Base-by-base conservation (phyloP, 2,329 filamentous ascomycete genomes). In the Epichloe amarillans region DNA sequence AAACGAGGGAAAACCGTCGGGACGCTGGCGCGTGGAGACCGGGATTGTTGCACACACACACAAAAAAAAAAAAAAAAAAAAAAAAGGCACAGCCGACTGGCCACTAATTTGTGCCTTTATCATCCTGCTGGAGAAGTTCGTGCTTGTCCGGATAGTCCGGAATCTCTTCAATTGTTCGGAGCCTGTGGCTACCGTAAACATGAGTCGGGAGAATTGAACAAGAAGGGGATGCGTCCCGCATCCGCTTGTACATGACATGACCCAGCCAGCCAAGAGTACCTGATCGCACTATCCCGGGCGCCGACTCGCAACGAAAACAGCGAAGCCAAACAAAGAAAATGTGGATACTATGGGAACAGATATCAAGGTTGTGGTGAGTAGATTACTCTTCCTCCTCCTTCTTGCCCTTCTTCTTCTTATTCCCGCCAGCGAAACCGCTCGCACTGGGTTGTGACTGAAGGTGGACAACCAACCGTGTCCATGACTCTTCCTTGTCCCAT, bases 401-500 rank as follows among this genome's bases (percentile, higher is more conserved):
- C 77, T 88, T 76, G 70, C 78, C 79, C 73, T 82, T 82, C 79
- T 89, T 89, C 72, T 81, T 81, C 62, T 76, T 76, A 64, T 77
- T 75, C 56, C 68, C 63, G 55, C 66, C 63, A 43, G 62, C 67
- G 55, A 69, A 63, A 54, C 69, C 67, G 54, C 74, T 69, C 47
- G 70, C 70, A 21, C 77, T 76, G 54, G 80, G 80, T 60, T 84
- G 77, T 69, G 82, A 83, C 68, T 84, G 83, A 65, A 91, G 86
- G 70, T 93, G 89, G 45, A 96, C 89, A 61, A 94, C 75, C 63
- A 97, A 78, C 57, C 82, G 80, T 50, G 87, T 91, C 83, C 88
- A 95, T 64, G 82, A 88, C 70, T 95, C 88, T 60, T 95, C 86
- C 67, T 85, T 87, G 71, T 95, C 86, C 90, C 90, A 96, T 76